These are phyloP conservation scores for Cadophora malorum DNA, from an alignment of 2,329 filamentous ascomycete species.

Conservation along the genomic window DNA sequence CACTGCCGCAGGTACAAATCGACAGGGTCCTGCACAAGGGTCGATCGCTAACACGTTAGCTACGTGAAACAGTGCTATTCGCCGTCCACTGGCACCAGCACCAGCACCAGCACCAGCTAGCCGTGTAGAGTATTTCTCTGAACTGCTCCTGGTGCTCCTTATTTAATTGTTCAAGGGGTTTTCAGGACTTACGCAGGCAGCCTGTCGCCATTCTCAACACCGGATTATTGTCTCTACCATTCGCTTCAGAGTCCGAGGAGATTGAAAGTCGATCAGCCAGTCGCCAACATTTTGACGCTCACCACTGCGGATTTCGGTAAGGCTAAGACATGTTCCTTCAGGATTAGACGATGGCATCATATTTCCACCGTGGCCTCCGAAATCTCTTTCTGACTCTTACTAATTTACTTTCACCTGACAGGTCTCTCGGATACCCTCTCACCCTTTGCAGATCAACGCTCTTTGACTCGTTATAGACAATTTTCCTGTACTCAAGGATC, in stretches of 20 bases:
- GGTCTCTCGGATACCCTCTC: not conserved
- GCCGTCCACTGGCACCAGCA: constrained; percentile 2
- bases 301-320: constrained; percentile 24
- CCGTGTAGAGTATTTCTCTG: constrained; percentile 1
- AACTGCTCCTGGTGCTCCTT: not conserved
- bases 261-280: not conserved
- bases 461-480: constrained; percentile 13
- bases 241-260: not conserved
- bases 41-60: constrained; percentile 33
- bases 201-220: not conserved
- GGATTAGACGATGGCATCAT: constrained; percentile 15
- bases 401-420: constrained; percentile 16
- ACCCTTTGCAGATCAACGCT: constrained; percentile 18
- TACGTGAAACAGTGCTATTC: constrained; percentile 32
- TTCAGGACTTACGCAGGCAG: not conserved
- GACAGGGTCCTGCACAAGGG: constrained; percentile 29
- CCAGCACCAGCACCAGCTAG: constrained; percentile 1
- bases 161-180: not conserved
- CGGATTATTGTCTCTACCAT: not conserved
- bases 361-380: constrained; percentile 7
- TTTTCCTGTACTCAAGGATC: constrained; percentile 5
- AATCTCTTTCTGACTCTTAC: constrained; percentile 15
- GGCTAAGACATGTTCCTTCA: constrained; percentile 30
- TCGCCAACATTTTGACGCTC: not conserved
- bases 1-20: constrained; percentile 23